phyloP scores from a whole-genome alignment of 2,329 filamentous ascomycete species.

The Cylindrodendrum hubeiense region DNA sequence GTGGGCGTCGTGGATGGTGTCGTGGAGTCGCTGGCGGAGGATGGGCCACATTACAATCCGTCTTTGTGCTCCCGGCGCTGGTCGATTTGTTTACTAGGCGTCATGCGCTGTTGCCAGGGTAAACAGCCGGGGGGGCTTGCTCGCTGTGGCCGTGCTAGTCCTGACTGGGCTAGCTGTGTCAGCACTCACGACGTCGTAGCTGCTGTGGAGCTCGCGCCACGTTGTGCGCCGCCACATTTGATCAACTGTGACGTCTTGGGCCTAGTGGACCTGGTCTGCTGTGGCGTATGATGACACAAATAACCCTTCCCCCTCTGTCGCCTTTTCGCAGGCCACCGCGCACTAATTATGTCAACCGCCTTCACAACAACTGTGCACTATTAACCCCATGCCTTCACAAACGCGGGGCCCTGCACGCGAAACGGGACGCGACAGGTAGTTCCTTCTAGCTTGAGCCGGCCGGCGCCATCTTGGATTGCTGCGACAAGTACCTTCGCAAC shows the following conservation, averaged over 20 bases:
- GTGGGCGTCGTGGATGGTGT: conserved; percentile 54
- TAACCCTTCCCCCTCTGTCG: background rate
- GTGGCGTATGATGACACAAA: conserved; percentile 20
- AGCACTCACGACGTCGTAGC: background rate
- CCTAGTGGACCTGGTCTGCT: background rate
- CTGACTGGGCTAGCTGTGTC: conserved; percentile 24
- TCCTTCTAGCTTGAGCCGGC: background rate
- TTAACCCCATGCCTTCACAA: background rate
- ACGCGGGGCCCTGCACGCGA: conserved; percentile 18
- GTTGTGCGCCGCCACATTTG: conserved; percentile 18
- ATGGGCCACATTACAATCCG: conserved; percentile 53
- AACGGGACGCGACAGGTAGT: conserved; percentile 11
- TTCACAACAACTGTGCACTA: background rate
- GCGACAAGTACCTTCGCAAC: conserved; percentile 1
- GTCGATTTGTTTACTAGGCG: conserved; percentile 51
- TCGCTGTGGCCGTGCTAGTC: conserved; percentile 18
- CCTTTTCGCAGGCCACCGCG: background rate
- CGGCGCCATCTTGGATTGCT: background rate
- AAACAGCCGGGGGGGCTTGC: conserved; percentile 39
- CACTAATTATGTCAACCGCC: conserved; percentile 24
- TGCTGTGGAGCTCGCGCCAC: conserved; percentile 35
- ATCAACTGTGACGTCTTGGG: background rate
- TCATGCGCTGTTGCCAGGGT: conserved; percentile 51
- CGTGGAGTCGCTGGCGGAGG: conserved; percentile 56
- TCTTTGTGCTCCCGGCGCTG: conserved; percentile 17